A percentile compares a stretch with the other conserved stretches of the same genome.
These are phyloP conservation scores for Colletotrichum zoysiae DNA, from an alignment of 2,329 filamentous ascomycete species.

Conservation along the genomic window DNA sequence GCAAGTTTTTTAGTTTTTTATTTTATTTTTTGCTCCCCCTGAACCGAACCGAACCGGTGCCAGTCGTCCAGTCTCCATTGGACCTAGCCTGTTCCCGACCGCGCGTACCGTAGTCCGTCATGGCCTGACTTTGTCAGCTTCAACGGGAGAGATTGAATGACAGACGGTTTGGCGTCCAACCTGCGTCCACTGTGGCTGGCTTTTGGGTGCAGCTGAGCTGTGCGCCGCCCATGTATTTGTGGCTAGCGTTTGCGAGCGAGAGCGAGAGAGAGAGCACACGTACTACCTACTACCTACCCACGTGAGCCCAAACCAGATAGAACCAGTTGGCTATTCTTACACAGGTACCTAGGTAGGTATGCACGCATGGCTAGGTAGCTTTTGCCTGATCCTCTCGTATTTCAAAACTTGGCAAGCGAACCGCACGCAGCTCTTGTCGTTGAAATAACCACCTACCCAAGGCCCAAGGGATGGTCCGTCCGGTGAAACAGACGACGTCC, in stretches of 20 bases:
- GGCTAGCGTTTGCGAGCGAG: too few species aligned
- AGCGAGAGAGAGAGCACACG: too few species aligned
- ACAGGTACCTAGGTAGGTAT: neutral
- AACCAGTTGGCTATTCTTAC: too few species aligned
- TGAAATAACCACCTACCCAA: constrained; percentile 22
- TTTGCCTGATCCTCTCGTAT: constrained; percentile 20
- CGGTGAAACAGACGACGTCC: constrained; percentile 10
- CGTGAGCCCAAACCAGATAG: too few species aligned
- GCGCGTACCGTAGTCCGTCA: neutral
- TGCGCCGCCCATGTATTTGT: too few species aligned
- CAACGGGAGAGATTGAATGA: constrained; percentile 24
- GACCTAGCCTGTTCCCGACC: neutral
- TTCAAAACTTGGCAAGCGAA: constrained; percentile 7
- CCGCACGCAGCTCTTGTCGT: neutral
- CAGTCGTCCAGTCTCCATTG: neutral
- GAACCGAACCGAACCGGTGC: too few species aligned
- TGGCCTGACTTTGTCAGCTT: neutral
- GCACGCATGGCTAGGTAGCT: neutral
- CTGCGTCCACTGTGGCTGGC: neutral
- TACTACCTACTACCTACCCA: too few species aligned
- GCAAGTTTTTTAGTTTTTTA: neutral
- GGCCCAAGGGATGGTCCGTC: constrained; percentile 20
- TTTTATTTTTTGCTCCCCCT: neutral
- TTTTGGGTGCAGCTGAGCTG: neutral
- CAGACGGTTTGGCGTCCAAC: constrained; percentile 15